Evolutionary conservation across 2,329 filamentous ascomycete genomes (phyloP), one percentile per base, ranked within the genome.

Genomic region (Botrytis fabae): DNA sequence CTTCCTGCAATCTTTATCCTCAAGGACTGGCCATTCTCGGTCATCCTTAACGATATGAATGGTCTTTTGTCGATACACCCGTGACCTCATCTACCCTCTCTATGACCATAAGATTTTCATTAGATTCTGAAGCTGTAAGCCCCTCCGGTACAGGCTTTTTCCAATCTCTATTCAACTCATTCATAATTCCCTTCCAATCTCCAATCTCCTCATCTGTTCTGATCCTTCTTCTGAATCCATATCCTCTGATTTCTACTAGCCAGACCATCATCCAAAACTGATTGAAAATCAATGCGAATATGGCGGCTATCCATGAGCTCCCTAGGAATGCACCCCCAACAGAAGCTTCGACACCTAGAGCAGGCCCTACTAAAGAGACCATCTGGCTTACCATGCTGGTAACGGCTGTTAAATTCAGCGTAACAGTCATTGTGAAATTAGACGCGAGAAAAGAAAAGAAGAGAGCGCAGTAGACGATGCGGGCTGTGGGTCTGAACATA

Each of bases 391-490:
- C 25, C 48, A n/a, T n/a, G 48, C 25, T 54, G 48, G 48, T 54
- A 54, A 54, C 25, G 25, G 48, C 48, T n/a, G 46, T 54, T 54
- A 68, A 25, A 25, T 68, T 57, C 32, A 68, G 35, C 6, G 65
- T 68, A 20, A 68, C 18, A n/a, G 44, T 68, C 32, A 68, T 48
- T 20, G 48, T 57, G 35, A 68, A 57, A 28, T 68, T 68, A 16
- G 51, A 51, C 22, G 32, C 65, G 22, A 68, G 44, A 22, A 68
- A 68, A 2, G 32, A 68, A 35, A 68, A 68, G 44, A 68, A 38
- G 9, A 68, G 51, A 20, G 65, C 65, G 22, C 32, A 51, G 65
- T 68, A 68, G 65, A 38, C 65, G 46, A 68, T 68, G 22, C 32
- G 32, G 10, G 65, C 32, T 16, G 46, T 38, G 25, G 35, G 48